These are phyloP conservation scores for Vararia minispora DNA, from an alignment of 768 basidiomycete species.

Conservation along the genomic window DNA sequence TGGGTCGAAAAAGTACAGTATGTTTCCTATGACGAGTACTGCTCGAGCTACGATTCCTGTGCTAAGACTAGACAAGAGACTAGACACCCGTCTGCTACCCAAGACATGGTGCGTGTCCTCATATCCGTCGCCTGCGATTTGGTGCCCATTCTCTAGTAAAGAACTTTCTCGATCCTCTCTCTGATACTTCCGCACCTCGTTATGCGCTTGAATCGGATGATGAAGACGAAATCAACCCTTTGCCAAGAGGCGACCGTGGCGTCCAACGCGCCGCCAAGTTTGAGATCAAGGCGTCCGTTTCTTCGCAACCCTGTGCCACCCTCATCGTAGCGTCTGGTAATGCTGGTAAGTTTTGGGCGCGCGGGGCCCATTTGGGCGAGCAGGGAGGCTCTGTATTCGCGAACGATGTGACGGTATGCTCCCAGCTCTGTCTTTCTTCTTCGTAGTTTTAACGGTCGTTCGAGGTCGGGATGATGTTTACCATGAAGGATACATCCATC, in stretches of 20 bases:
- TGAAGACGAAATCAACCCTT: conserved; percentile 17
- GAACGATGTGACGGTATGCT: conserved; percentile 8
- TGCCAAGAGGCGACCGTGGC: too few species aligned
- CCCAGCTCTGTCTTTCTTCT: not conserved
- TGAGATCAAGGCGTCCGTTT: too few species aligned
- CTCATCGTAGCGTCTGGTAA: conserved; percentile 14
- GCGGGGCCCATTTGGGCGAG: conserved; percentile 14
- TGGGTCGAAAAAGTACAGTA: too few species aligned
- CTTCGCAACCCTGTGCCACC: not conserved
- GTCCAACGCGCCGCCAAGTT: too few species aligned
- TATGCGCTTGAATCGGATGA: conserved; percentile 19
- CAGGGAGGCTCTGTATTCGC: conserved; percentile 8
- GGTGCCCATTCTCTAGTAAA: too few species aligned
- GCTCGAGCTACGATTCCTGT: too few species aligned
- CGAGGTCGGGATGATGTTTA: conserved; percentile 14
- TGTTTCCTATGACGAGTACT: too few species aligned
- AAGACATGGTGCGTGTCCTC: too few species aligned
- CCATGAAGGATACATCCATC: conserved; percentile 14
- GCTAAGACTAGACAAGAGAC: too few species aligned
- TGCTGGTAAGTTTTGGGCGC: conserved; percentile 15
- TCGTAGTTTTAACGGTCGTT: not conserved
- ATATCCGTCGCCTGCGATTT: too few species aligned
- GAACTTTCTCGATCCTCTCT: conserved; percentile 15
- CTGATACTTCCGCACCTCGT: conserved; percentile 17
- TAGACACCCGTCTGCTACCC: too few species aligned